Evolutionary conservation across 2,329 filamentous ascomycete species (phyloP).

Genomic region (Cephalotrichum gorgonifer): DNA sequence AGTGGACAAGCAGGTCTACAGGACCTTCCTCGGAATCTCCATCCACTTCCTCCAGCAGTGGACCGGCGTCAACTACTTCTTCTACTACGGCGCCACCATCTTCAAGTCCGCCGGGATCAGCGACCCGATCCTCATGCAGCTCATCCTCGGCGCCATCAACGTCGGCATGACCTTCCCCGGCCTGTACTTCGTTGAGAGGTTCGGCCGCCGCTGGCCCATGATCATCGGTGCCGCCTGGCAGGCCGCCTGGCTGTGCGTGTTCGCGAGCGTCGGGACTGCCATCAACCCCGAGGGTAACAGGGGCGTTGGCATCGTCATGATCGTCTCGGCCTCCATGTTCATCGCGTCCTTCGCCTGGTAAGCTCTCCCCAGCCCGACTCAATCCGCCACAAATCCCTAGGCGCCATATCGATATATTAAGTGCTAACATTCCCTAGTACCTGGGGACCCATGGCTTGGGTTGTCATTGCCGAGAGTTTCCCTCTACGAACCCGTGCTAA

Average conservation of each 20-base stretch:
- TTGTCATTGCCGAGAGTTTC: constrained; percentile 57
- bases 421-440: constrained; percentile 24
- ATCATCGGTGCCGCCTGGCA: constrained; percentile 60
- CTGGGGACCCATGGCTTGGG: constrained; percentile 63
- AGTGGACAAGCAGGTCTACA: constrained; percentile 50
- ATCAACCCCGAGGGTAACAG: constrained; percentile 29
- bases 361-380: background rate
- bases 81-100: constrained; percentile 57
- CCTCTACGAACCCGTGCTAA: constrained; percentile 44
- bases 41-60: constrained; percentile 33
- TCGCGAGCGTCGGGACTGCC: constrained; percentile 45
- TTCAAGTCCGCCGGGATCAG: constrained; percentile 56
- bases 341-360: constrained; percentile 56
- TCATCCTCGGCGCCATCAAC: constrained; percentile 60
- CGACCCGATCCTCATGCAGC: constrained; percentile 56
- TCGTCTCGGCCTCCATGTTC: constrained; percentile 64
- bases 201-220: constrained; percentile 57
- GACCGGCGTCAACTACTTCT: constrained; percentile 51
- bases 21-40: constrained; percentile 50
- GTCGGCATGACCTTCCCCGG: constrained; percentile 57
- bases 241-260: constrained; percentile 53
- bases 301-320: constrained; percentile 54
- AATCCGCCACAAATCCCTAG: background rate
- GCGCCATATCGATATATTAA: background rate
- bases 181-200: constrained; percentile 58